Evolutionary conservation across 805 yeast species (phyloP).

Genomic region (Metschnikowia borealis): DNA sequence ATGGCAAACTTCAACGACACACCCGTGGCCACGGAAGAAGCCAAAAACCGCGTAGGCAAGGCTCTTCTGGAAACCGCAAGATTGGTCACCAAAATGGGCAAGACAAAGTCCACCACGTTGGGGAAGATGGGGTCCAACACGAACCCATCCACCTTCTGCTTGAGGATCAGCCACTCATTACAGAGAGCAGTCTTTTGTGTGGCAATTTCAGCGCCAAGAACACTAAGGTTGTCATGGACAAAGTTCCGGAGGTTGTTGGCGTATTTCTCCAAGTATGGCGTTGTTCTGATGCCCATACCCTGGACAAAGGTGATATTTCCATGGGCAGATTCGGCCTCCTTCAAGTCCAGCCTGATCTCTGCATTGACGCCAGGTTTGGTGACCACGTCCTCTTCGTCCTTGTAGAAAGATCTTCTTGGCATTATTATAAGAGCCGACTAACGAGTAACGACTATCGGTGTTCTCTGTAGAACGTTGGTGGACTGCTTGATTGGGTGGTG

Average conservation of each 20-base stretch:
- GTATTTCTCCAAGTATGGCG: conserved; percentile 44
- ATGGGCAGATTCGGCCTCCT: conserved; percentile 35
- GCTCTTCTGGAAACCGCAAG: conserved; percentile 46
- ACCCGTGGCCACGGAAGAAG: conserved; percentile 50
- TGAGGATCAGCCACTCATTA: conserved; percentile 38
- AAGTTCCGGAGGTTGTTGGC: conserved; percentile 37
- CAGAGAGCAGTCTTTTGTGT: conserved; percentile 45
- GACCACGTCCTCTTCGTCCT: conserved; percentile 46
- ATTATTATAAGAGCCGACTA: background rate
- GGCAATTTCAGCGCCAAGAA: conserved; percentile 40
- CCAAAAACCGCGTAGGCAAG: conserved; percentile 46
- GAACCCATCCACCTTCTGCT: conserved; percentile 27
- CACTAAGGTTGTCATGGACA: conserved; percentile 34
- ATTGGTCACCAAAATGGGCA: conserved; percentile 55
- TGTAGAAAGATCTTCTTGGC: conserved; percentile 44
- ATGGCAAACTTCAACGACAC: conserved; percentile 42
- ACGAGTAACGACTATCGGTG: background rate
- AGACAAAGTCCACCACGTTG: conserved; percentile 48
- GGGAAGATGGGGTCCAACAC: conserved; percentile 57
- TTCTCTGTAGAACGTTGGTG: too few relatives aligned
- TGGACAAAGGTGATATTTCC: conserved; percentile 41
- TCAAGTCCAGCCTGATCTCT: conserved; percentile 34
- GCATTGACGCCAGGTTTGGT: conserved; percentile 47
- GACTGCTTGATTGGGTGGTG: background rate
- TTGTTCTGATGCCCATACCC: conserved; percentile 53